Conservation (phyloP, 768 basidiomycete genomes). For the Leccinum olivaceopallidum region DNA sequence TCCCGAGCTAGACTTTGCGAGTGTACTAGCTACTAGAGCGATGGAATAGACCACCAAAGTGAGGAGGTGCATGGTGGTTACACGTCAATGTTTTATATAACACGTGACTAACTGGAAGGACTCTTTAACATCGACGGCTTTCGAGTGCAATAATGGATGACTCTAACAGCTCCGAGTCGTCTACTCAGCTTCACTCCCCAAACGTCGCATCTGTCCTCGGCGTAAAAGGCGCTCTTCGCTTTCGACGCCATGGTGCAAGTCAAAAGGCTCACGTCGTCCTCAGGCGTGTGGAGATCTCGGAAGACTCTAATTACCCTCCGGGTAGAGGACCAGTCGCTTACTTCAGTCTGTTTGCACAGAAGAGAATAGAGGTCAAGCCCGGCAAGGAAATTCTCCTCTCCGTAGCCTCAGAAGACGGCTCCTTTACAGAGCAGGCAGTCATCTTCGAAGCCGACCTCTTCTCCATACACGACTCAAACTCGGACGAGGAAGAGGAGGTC, state of each 20-base stretch:
- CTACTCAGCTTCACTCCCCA: slow-evolving; percentile 27
- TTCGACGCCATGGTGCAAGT: slow-evolving; percentile 63
- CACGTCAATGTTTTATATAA: neutral
- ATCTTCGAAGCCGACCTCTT: slow-evolving; percentile 55
- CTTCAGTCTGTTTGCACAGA: slow-evolving; percentile 67
- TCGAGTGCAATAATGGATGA: slow-evolving; percentile 33
- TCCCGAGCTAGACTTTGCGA: slow-evolving; percentile 76
- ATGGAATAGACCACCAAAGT: slow-evolving; percentile 30
- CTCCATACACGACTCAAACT: slow-evolving; percentile 29
- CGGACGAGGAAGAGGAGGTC: slow-evolving; percentile 42
- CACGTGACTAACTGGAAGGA: neutral
- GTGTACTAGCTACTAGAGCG: slow-evolving; percentile 23
- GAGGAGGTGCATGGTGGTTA: slow-evolving; percentile 29
- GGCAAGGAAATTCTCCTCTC: slow-evolving; percentile 71
- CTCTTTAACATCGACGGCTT: neutral
- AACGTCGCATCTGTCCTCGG: slow-evolving; percentile 58
- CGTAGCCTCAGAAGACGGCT: slow-evolving; percentile 51
- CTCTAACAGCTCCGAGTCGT: slow-evolving; percentile 37
- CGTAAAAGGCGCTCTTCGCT: slow-evolving; percentile 59
- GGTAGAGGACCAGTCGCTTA: slow-evolving; percentile 43
- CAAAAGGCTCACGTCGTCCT: slow-evolving; percentile 71
- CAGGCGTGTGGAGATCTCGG: slow-evolving; percentile 55
- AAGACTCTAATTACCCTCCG: slow-evolving; percentile 45
- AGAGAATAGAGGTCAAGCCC: slow-evolving; percentile 68
- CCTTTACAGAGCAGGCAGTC: slow-evolving; percentile 56